Percentiles rank a stretch among this genome's conserved stretches.
Evolutionary conservation across 768 basidiomycete genomes (phyloP).

Genomic region (Mycena latifolia): DNA sequence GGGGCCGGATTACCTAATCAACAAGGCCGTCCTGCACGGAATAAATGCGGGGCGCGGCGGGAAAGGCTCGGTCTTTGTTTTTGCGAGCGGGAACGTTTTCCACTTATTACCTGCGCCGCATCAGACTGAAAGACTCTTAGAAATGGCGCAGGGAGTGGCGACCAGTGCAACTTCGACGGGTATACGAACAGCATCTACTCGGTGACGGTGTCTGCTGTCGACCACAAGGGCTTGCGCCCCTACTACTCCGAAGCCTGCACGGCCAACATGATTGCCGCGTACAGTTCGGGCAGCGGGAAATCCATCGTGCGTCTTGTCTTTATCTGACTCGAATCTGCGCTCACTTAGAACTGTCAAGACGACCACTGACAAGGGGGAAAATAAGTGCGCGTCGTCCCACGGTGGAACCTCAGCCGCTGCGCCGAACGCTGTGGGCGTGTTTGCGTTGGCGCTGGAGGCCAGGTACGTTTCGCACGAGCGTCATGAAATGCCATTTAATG

Average conservation of each 20-base stretch:
- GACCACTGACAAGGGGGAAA: slow-evolving; percentile 93
- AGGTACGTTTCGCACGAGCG: slow-evolving; percentile 62
- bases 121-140: too few relatives aligned
- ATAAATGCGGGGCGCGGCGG: slow-evolving; percentile 90
- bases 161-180: slow-evolving; percentile 99
- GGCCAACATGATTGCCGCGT: slow-evolving; percentile 96
- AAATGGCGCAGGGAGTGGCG: slow-evolving; percentile 89
- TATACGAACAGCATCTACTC: slow-evolving; percentile 99
- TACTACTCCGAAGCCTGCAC: slow-evolving; percentile 98
- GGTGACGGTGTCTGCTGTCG: slow-evolving; percentile 95
- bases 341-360: slow-evolving; percentile 70
- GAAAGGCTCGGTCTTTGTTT: slow-evolving; percentile 95
- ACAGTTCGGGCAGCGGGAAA: slow-evolving; percentile 94
- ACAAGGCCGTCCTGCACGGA: slow-evolving; percentile 95
- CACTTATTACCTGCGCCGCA: too few relatives aligned
- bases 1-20: slow-evolving; percentile 89
- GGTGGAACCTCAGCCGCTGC: slow-evolving; percentile 99
- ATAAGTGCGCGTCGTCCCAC: slow-evolving; percentile 83
- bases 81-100: slow-evolving; percentile 98
- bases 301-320: slow-evolving; percentile 81
- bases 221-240: slow-evolving; percentile 91
- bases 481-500: slow-evolving; percentile 11
- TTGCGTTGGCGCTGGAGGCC: slow-evolving; percentile 89
- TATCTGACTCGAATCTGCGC: slow-evolving; percentile 24
- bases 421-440: slow-evolving; percentile 94